Evolutionary conservation across 2,329 filamentous ascomycete genomes (phyloP), one percentile per base, ranked within the genome.

Genomic region (Epichloe bromicola): DNA sequence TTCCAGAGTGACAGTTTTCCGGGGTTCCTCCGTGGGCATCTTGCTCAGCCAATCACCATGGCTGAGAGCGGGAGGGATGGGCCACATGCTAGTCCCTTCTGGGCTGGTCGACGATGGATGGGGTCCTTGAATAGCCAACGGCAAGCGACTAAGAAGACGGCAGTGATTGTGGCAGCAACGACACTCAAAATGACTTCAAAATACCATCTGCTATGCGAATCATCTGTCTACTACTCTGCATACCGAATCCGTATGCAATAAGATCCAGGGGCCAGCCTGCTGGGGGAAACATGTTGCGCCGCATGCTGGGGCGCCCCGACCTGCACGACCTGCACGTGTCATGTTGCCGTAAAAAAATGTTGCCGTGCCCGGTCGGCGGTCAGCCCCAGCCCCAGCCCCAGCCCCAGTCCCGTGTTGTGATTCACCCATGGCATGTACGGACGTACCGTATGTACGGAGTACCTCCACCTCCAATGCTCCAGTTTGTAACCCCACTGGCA

Each of bases 321-420:
- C 23, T 15, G 19, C 19, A 19, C 48, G 30, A 19, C 17, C 26
- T 51, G 49, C 49, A 51, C 43, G 36, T 51, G 49, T 46, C 49
- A 42, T 39, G 48, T 38, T 38, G 49, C 5, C 23, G 36, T 41
- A n/a, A n/a, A n/a, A n/a, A n/a, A n/a, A 42, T 39, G 48, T 38
- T 38, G 49, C 5, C 23, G 36, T 41, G 49, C 43, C 14, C 37
- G 10, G 34, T 40, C 19, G 23, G 23, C 23, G 23, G 23, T 26
- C 6, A 30, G 7, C 26, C 26, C 26, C 26, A 23, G 23, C 23
- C 23, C 23, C 23, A 26, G 8, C 8, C 26, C 1, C 26, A 30
- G 26, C 3, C 26, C 26, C 26, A 30, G 26, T 10, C 26, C 26
- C 26, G 26, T 30, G 26, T 30, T 30, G 8, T 30, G 4, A 30